Base-by-base conservation (phyloP, 1,284 basidiomycete species). In the Ceratobasidium sp. region DNA sequence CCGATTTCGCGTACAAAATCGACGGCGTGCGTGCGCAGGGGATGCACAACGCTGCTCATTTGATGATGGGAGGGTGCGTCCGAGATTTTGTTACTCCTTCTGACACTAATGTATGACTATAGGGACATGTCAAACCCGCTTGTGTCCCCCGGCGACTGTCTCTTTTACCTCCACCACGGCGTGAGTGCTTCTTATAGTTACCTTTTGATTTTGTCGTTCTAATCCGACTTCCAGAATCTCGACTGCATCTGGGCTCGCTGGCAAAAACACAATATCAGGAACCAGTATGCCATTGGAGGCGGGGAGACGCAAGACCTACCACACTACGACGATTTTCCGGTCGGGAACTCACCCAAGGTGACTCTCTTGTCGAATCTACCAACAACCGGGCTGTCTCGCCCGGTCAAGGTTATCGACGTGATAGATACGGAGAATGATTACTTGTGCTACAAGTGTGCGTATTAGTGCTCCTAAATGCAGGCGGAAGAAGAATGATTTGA, bases 191-290 rank as follows among this genome's bases (percentile, higher is more conserved):
- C 44, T 49, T 26, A 33, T 33, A 33, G 33, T n/a, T 18, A 13
- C 23, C 12, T 42, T 12, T 61, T 15, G n/a, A 20, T 67, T 68
- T 15, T 40, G 26, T 51, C 20, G 23, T 28, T 40, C 40, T 58
- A 6, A 46, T 26, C 23, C 3, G 0, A 42, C 26, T 44, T 42
- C 44, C 58, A 78, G 68, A 61, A 61, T 40, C 68, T 79, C 56
- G 78, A 79, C 44, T 66, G 77, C 28, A 51, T 78, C 33, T 79
- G 78, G 78, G 77, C 78, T 10, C 64, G 40, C 15, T 79, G 78
- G 78, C 78, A 79, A 44, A 49, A 9, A 3, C 49, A 26, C 23
- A n/a, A 40, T 44, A 23, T 13, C 10, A 20, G 13, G 33, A 79
- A 79, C 64, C 10, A 15, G 13, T 10, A 26, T 20, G 58, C 78